Percentiles rank a stretch among this genome's conserved stretches.
Conservation (phyloP, 1,284 basidiomycete genomes). For the Puccinia horiana region DNA sequence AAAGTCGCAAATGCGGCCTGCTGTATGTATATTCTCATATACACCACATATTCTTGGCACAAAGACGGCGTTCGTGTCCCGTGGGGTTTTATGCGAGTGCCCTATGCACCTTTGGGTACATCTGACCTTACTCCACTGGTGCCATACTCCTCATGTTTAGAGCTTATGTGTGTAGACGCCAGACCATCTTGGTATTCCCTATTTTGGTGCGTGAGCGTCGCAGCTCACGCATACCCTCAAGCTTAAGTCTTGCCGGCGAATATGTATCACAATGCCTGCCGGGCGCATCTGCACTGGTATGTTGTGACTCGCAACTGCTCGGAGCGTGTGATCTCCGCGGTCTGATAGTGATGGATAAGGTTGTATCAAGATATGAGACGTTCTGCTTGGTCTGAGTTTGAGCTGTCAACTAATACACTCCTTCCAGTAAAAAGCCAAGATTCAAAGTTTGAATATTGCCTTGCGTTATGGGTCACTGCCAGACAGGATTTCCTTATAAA, state of each 20-base stretch:
- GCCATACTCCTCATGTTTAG: too few species aligned
- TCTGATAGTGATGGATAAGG: slow-evolving; percentile 1
- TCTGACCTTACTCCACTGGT: too few species aligned
- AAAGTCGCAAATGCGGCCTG: background rate
- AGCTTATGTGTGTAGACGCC: too few species aligned
- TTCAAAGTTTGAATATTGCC: background rate
- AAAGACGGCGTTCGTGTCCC: background rate
- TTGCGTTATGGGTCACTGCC: background rate
- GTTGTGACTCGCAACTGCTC: background rate
- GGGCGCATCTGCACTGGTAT: background rate
- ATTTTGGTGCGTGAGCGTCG: too few species aligned
- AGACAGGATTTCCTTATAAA: slow-evolving; percentile 1
- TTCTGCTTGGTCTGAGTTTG: background rate
- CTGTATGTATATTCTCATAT: background rate
- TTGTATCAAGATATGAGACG: background rate
- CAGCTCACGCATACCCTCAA: too few species aligned
- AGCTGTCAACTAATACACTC: background rate
- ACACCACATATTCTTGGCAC: background rate
- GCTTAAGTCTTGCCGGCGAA: too few species aligned
- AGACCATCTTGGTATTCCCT: too few species aligned
- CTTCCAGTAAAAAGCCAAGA: background rate
- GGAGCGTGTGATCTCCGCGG: background rate
- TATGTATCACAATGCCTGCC: too few species aligned
- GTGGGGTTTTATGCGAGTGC: background rate
- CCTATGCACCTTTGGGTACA: too few species aligned